Evolutionary conservation across 305 asterid genomes (phyloP), one percentile per base, ranked within the genome.

Genomic region (Plantago coronopus): DNA sequence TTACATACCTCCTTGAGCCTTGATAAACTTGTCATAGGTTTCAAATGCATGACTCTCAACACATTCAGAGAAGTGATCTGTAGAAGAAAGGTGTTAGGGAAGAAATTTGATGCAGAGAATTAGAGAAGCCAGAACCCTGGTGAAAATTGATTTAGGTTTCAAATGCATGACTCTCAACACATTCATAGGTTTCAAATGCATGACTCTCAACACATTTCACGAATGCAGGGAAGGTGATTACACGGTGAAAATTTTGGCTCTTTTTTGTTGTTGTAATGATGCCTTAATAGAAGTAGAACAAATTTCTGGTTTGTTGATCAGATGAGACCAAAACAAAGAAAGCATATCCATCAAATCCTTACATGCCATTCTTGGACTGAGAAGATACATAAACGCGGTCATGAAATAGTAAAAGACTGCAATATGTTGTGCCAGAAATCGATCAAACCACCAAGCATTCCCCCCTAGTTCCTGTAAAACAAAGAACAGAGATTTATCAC

Each of bases 341-440:
- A 53, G 49, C 61, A 53, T 17, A 42, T 37, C 58, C 11, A 42
- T 19, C 58, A 47, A 27, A 29, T 61, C 49, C 8, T 87, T 68
- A 89, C 99, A 93, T 60, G 97, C 99, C 97, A 93, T 93, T 79
- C 97, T 93, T 63, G 99, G 99, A 79, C 99, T 93, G 87, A 93
- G 66, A 34, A 67, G 62, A 76, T 93, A 93, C 94, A 93, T 87
- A 65, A 82, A 74, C 62, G 66, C 99, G 19, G 94, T 86, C 97
- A 89, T 82, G 55, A 85, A 79, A 65, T 89, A 93, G 81, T 93
- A 93, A 66, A 85, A 66, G 55, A 78, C 56, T 37, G 99, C 97
- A 48, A 89, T 78, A 64, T 82, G 82, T 66, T 87, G 95, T 70
- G 99, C 91, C 69, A 93, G 97, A 69, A 84, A 80, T 20, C 96